Percentiles rank a stretch among this genome's conserved stretches.
Evolutionary conservation across 306 rosid species (phyloP).

Genomic region (Corylus heterophylla): DNA sequence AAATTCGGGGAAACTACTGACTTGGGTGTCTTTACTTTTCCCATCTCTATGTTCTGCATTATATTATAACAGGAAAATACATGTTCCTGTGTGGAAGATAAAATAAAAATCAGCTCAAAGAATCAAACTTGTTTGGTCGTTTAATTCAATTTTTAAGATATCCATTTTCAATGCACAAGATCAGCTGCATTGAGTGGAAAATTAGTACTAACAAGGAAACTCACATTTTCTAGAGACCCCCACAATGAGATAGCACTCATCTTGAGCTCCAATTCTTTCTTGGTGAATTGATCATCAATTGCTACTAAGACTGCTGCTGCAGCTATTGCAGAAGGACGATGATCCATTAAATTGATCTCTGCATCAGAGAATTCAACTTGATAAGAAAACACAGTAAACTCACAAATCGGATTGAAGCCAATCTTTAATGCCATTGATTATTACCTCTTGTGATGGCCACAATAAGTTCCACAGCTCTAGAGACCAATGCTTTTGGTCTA

Average conservation of each 20-base stretch:
- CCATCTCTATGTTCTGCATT: conserved; percentile 52
- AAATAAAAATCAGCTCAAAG: conserved; percentile 9
- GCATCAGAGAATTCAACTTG: conserved; percentile 16
- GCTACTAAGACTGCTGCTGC: conserved; percentile 78
- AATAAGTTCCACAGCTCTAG: conserved; percentile 52
- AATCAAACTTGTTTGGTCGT: conserved; percentile 13
- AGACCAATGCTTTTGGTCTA: conserved; percentile 42
- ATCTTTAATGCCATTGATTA: conserved; percentile 2
- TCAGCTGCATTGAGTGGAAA: background rate
- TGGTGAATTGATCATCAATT: conserved; percentile 48
- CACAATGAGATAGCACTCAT: conserved; percentile 49
- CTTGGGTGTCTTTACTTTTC: conserved; percentile 55
- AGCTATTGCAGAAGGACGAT: conserved; percentile 69
- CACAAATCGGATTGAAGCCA: background rate
- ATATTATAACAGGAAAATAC: conserved; percentile 61
- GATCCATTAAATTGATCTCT: conserved; percentile 66
- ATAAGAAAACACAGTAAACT: conserved; percentile 8
- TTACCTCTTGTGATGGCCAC: conserved; percentile 63
- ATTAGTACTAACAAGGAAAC: conserved; percentile 18
- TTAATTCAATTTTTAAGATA: background rate
- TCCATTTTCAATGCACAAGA: background rate
- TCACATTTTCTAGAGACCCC: conserved; percentile 68
- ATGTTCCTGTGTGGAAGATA: conserved; percentile 57
- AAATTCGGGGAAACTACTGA: conserved; percentile 34
- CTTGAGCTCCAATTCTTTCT: conserved; percentile 51